These are phyloP conservation scores for Apostasia ramifera DNA, from an alignment of 106 monocot species.

Conservation along the genomic window DNA sequence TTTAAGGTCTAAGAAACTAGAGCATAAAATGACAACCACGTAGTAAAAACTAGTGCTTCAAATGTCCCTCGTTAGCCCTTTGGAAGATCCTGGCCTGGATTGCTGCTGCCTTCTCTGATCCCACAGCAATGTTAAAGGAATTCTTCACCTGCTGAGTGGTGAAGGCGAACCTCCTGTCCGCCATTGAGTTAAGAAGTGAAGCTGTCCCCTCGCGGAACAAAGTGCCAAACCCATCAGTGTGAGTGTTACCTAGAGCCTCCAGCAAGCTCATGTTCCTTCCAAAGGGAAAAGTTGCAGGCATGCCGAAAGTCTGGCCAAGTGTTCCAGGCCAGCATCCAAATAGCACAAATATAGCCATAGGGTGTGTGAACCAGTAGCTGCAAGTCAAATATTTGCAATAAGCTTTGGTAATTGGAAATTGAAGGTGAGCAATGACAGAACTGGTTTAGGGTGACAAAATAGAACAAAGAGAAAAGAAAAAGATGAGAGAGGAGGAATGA, in stretches of 20 bases:
- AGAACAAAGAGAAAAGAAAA: background rate
- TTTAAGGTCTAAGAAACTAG: no score
- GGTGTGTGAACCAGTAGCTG: conserved; percentile 23
- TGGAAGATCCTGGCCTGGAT: conserved; percentile 14
- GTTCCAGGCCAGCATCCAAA: conserved; percentile 23
- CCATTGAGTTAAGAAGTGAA: conserved; percentile 22
- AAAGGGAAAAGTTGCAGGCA: conserved; percentile 6
- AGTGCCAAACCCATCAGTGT: conserved; percentile 12
- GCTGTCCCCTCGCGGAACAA: conserved; percentile 15
- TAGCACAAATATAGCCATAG: conserved; percentile 12
- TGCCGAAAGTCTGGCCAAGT: conserved; percentile 9
- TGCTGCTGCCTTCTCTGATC: conserved; percentile 17
- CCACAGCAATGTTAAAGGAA: conserved; percentile 1
- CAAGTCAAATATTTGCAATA: background rate
- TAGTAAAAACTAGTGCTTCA: conserved; percentile 4
- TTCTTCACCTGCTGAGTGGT: conserved; percentile 13
- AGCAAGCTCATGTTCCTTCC: conserved; percentile 13
- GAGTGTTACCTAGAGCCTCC: conserved; percentile 16
- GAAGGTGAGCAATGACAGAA: background rate
- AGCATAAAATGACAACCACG: no score
- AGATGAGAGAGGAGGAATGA: background rate
- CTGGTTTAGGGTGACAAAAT: background rate
- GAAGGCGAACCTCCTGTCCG: conserved; percentile 6
- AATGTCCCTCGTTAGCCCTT: conserved; percentile 16
- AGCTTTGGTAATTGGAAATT: background rate